These are phyloP conservation scores for Neurospora sublineolata DNA, from an alignment of 495 filamentous ascomycete genomes.

Conservation along the genomic window DNA sequence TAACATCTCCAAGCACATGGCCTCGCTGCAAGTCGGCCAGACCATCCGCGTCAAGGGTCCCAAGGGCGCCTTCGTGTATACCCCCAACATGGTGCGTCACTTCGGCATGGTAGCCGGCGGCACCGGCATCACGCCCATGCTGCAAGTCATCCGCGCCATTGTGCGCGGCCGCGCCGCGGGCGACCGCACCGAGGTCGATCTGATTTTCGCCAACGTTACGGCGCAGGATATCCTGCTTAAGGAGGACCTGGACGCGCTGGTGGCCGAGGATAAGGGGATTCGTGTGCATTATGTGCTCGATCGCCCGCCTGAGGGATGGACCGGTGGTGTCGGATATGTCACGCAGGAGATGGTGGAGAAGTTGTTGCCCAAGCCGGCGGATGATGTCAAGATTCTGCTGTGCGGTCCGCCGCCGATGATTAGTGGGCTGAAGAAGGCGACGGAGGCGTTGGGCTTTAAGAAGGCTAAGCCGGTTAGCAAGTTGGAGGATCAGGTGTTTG, in stretches of 20 bases:
- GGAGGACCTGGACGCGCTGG: conserved; percentile 76
- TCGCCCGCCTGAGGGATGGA: conserved; percentile 86
- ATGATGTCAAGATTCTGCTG: conserved; percentile 88
- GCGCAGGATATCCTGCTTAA: conserved; percentile 82
- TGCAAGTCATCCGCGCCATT: conserved; percentile 87
- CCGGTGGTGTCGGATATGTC: conserved; percentile 83
- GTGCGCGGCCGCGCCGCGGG: conserved; percentile 67
- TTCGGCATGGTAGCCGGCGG: conserved; percentile 98
- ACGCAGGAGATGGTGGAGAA: conserved; percentile 86
- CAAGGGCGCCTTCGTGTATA: conserved; percentile 95
- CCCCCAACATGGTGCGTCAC: conserved; percentile 82
- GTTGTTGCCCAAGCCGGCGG: conserved; percentile 69
- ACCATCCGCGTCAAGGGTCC: conserved; percentile 82
- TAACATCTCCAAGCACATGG: conserved; percentile 89
- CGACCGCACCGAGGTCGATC: conserved; percentile 78
- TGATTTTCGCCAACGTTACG: conserved; percentile 96
- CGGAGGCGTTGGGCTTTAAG: conserved; percentile 75
- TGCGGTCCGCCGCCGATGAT: conserved; percentile 97
- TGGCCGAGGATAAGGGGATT: conserved; percentile 64
- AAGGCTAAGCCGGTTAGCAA: conserved; percentile 93
- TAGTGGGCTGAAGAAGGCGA: conserved; percentile 91
- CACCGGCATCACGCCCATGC: conserved; percentile 96
- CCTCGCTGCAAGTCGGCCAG: conserved; percentile 68
- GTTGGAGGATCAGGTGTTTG: conserved; percentile 94
- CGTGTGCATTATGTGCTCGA: conserved; percentile 89